phyloP scores from a whole-genome alignment of 306 rosid species.

The Dicorynia guianensis region DNA sequence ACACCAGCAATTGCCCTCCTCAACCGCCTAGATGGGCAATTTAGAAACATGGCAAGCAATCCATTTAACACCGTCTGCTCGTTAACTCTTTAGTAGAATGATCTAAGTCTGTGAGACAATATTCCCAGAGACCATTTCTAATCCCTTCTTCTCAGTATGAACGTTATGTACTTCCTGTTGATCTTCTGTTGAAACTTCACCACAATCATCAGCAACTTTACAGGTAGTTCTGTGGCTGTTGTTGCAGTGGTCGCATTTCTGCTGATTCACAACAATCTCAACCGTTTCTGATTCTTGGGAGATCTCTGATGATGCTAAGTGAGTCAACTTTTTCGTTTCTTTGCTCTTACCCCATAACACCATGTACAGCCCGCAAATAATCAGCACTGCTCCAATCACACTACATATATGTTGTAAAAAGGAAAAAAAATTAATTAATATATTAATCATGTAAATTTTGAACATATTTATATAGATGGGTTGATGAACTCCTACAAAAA shows the following conservation, averaged over 20 bases:
- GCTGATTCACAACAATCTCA: conserved; percentile 38
- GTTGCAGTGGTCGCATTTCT: conserved; percentile 27
- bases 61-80: neutral
- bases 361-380: conserved; percentile 49
- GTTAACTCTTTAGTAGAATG: neutral
- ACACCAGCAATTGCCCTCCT: too few relatives aligned
- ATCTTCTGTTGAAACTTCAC: conserved; percentile 11
- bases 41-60: too few relatives aligned
- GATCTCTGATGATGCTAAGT: conserved; percentile 42
- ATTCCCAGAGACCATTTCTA: neutral
- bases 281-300: conserved; percentile 25
- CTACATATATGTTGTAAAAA: neutral
- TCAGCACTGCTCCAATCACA: conserved; percentile 44
- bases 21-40: too few relatives aligned
- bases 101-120: too few relatives aligned
- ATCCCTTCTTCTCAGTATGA: neutral
- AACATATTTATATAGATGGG: too few relatives aligned
- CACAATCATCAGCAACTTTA: conserved; percentile 19
- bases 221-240: neutral
- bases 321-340: conserved; percentile 40
- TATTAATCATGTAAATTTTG: too few relatives aligned
- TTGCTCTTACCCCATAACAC: conserved; percentile 55
- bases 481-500: too few relatives aligned
- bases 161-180: conserved; percentile 16
- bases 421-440: too few relatives aligned